Base-by-base conservation (phyloP, 2,329 filamentous ascomycete genomes). In the Cyphellophora attinorum region DNA sequence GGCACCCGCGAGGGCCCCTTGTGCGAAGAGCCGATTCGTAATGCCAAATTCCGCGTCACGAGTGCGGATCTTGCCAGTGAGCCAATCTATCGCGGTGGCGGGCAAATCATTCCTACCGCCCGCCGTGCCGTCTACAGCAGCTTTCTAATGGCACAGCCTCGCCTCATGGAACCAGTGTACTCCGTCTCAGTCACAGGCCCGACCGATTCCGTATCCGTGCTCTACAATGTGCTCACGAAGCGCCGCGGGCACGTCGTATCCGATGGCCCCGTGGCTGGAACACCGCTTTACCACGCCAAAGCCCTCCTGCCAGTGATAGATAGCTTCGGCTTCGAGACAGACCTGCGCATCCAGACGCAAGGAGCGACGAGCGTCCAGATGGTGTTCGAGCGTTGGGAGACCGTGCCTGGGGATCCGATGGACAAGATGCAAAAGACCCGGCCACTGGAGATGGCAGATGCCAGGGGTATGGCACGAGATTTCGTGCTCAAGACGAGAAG, bases 21-120 rank as follows among this genome's bases (percentile, higher is more conserved):
- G 16, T 96, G 91, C 58, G 91, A 98, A 80, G 91, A 98, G 66
- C 91, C 91, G 19, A 96, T 98, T 54, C 88, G 91, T 50, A 98
- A 98, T 61, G 85, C 85, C 49, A 95, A 94, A 56, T 98, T 98
- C 72, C 85, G 88, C 55, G 77, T 98, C 52, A 96, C 88, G 42
- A 89, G 96, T 55, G 76, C 94, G 35, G 70, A 81, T 27, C 72
- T 98, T 13, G 89, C 88, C 8, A 72, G 78, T 33, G 86, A 96
- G 61, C 82, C 89, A 33, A 96, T 98, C 54, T 93, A 86, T 68
- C 78, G 91, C 33, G 91, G 91, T 38, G 89, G 89, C 47, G 91
- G 91, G 29, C 91, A 98, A 59, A 93, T 98, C 54, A 98, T 98
- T 55, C 91, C 91, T 29, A 96, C 91, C 1, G 80, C 88, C 39